These are phyloP conservation scores for Dioscorea alata DNA, from an alignment of 106 monocot genomes.

Conservation along the genomic window DNA sequence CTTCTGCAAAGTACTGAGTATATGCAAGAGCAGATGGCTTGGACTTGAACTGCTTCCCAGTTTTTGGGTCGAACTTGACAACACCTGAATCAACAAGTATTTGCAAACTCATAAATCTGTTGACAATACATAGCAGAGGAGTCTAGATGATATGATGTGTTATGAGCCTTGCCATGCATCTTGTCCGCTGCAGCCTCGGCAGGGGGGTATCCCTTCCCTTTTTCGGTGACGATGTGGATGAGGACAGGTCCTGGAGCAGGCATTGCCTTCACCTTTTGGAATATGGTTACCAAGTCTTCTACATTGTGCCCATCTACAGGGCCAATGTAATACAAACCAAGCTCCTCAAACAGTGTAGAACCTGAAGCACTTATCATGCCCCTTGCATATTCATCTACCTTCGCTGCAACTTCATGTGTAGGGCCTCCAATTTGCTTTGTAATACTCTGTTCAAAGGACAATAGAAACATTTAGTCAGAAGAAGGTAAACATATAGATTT, in stretches of 20 bases:
- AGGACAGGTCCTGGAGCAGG: slow-evolving; percentile 83
- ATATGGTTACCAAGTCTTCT: slow-evolving; percentile 59
- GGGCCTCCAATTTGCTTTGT: slow-evolving; percentile 65
- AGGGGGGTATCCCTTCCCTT: slow-evolving; percentile 79
- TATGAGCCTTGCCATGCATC: slow-evolving; percentile 48
- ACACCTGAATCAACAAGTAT: slow-evolving; percentile 31
- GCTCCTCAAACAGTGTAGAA: slow-evolving; percentile 66
- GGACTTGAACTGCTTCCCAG: slow-evolving; percentile 68
- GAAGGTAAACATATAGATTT: background rate
- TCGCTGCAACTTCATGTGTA: slow-evolving; percentile 60
- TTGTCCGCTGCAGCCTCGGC: slow-evolving; percentile 75
- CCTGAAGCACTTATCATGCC: slow-evolving; percentile 61
- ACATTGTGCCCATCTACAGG: slow-evolving; percentile 84
- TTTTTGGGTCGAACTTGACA: slow-evolving; percentile 61
- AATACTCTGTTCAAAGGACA: slow-evolving; percentile 23
- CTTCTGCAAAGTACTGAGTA: slow-evolving; percentile 77
- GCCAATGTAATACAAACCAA: slow-evolving; percentile 81
- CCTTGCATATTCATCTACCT: slow-evolving; percentile 76
- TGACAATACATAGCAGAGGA: too few species aligned
- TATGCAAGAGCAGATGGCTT: slow-evolving; percentile 58
- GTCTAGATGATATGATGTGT: background rate
- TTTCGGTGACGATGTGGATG: slow-evolving; percentile 84
- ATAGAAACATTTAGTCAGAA: background rate
- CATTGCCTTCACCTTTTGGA: slow-evolving; percentile 63
- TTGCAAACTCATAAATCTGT: too few species aligned